Base-by-base conservation (phyloP, 148 eudicot genomes). In the Drosera capensis region DNA sequence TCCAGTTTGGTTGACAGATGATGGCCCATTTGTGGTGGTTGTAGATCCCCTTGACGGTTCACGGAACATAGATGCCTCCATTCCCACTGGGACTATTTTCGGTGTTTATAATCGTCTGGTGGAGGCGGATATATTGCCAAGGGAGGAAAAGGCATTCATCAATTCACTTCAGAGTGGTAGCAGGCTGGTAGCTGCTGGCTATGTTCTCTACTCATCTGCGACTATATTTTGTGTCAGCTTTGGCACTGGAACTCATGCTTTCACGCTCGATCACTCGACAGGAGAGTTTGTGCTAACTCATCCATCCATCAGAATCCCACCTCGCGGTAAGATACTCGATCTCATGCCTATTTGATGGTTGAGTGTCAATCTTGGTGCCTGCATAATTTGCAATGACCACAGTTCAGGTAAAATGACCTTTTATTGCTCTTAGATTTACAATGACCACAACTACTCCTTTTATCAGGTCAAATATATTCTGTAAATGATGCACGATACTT, bases 401-500 rank as follows among this genome's bases (percentile, higher is more conserved):
- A n/a, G n/a, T n/a, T n/a, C n/a, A n/a, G n/a, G n/a, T n/a, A n/a
- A n/a, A n/a, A n/a, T n/a, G n/a, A n/a, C n/a, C n/a, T n/a, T n/a
- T n/a, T n/a, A n/a, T n/a, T n/a, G 38, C 11, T 34, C 11, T n/a
- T 34, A 0, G 14, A n/a, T 11, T 34, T 34, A 11, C 38, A 34
- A 2, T 41, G 23, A 41, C 0, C 7, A 20, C 45, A 17, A 5
- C 14, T 63, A 25, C 30, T 39, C 23, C 64, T 19, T 46, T 31
- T 78, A 28, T 52, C 86, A 84, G 97, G 99, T 38, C 99, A 84
- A 69, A 90, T 90, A 14, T 90, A 88, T 66, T 90, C 99, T 11
- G 99, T 90, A n/a, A 90, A 90, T 35, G 99, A 90, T 73, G 95
- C 99, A 1, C 84, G 99, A 8, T 90, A 90, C 66, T 90, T 90